Conservation (phyloP, 805 yeast species). For the Lachancea waltii region DNA sequence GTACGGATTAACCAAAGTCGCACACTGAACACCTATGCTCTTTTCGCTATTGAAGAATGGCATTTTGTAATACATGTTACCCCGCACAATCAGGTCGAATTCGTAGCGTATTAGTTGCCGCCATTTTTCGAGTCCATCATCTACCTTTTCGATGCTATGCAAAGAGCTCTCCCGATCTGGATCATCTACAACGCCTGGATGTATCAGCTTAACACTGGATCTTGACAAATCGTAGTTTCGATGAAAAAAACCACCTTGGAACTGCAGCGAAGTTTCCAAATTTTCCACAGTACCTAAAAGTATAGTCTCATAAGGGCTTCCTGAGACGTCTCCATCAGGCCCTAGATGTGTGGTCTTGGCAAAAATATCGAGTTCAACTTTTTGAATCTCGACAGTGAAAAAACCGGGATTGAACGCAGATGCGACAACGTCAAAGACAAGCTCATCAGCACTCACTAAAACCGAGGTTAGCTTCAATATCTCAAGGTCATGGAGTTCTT, state of each 20-base stretch:
- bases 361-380: conserved; percentile 76
- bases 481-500: conserved; percentile 65
- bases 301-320: conserved; percentile 50
- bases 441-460: conserved; percentile 74
- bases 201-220: conserved; percentile 63
- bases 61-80: conserved; percentile 68
- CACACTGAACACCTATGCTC: conserved; percentile 56
- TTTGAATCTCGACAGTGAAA: conserved; percentile 53
- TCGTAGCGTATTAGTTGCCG: conserved; percentile 65
- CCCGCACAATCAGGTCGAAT: conserved; percentile 78
- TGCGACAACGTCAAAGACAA: conserved; percentile 69
- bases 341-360: conserved; percentile 56
- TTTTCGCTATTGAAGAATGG: conserved; percentile 53
- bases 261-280: conserved; percentile 67
- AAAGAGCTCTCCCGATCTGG: neutral
- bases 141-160: conserved; percentile 16
- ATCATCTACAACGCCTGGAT: conserved; percentile 54
- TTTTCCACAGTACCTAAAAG: conserved; percentile 61
- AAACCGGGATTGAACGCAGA: conserved; percentile 87
- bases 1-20: conserved; percentile 49
- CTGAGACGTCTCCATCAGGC: conserved; percentile 11
- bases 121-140: conserved; percentile 54
- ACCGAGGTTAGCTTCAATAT: conserved; percentile 61
- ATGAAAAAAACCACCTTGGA: conserved; percentile 72
- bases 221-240: conserved; percentile 51